A percentile compares a stretch with the other conserved stretches of the same genome.
These are phyloP conservation scores for Melanomma pulvis-pyrius DNA, from an alignment of 495 filamentous ascomycete species.

Conservation along the genomic window DNA sequence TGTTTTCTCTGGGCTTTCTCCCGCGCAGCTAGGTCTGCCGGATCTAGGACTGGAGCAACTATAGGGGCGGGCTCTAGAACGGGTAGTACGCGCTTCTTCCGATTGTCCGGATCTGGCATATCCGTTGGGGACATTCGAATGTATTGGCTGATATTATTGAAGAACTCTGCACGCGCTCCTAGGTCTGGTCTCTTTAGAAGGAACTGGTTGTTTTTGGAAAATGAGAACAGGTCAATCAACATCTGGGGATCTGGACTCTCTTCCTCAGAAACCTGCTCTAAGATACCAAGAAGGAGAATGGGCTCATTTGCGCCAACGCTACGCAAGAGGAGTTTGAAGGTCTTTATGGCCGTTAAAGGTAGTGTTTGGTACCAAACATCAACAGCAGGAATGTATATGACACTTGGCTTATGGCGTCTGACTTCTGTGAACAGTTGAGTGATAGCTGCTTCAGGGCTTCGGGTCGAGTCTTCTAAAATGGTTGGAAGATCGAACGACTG, in stretches of 20 bases:
- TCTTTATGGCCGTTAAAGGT: conserved; percentile 66
- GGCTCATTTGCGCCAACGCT: conserved; percentile 85
- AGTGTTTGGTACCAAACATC: conserved; percentile 82
- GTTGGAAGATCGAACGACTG: conserved; percentile 93
- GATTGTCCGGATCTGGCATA: conserved; percentile 81
- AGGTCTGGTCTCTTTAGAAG: conserved; percentile 65
- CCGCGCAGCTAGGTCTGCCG: conserved; percentile 56
- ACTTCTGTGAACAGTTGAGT: conserved; percentile 90
- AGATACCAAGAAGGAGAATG: conserved; percentile 78
- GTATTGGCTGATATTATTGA: conserved; percentile 69
- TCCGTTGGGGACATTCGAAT: conserved; percentile 76
- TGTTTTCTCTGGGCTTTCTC: conserved; percentile 77
- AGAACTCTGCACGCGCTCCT: conserved; percentile 73
- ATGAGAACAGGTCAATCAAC: conserved; percentile 78
- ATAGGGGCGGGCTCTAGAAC: conserved; percentile 69
- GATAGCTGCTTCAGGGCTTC: conserved; percentile 78
- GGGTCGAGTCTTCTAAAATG: conserved; percentile 68
- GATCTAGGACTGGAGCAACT: conserved; percentile 59
- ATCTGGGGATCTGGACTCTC: conserved; percentile 62
- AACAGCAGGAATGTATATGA: conserved; percentile 90
- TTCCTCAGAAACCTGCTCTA: conserved; percentile 59
- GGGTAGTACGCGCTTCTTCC: conserved; percentile 82
- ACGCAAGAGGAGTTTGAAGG: conserved; percentile 76
- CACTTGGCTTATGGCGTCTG: conserved; percentile 89
- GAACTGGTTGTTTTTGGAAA: conserved; percentile 75